Conservation (phyloP, 23 red algal species). For the Gracilaria caudata region DNA sequence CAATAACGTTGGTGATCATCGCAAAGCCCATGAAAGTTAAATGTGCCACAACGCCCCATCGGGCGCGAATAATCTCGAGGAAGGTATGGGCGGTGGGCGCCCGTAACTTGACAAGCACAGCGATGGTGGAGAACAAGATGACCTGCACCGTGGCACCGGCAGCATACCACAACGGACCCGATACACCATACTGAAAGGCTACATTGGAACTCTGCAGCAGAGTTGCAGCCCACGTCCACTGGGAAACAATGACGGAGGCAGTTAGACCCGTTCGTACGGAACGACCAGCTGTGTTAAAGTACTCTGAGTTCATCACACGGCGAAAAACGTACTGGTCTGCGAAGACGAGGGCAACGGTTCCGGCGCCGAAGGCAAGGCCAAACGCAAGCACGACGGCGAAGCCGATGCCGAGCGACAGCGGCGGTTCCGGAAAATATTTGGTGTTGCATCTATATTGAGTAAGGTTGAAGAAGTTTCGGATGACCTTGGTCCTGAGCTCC, state of each 20-base stretch:
- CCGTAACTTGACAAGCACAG: slow-evolving; percentile 72
- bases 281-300: slow-evolving; percentile 90
- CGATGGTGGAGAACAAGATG: slow-evolving; percentile 79
- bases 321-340: slow-evolving; percentile 72
- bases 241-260: slow-evolving; percentile 81
- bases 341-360: slow-evolving; percentile 75
- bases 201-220: slow-evolving; percentile 82
- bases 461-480: slow-evolving; percentile 65
- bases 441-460: slow-evolving; percentile 49
- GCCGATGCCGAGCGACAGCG: slow-evolving; percentile 48
- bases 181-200: slow-evolving; percentile 71
- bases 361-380: slow-evolving; percentile 70
- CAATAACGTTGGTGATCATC: slow-evolving; percentile 66
- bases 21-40: slow-evolving; percentile 68
- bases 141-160: slow-evolving; percentile 79
- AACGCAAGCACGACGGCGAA: slow-evolving; percentile 77
- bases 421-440: slow-evolving; percentile 43
- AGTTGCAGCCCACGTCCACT: slow-evolving; percentile 91
- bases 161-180: slow-evolving; percentile 87
- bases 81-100: slow-evolving; percentile 86
- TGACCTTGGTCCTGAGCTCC: not conserved
- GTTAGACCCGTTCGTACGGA: slow-evolving; percentile 73
- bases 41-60: slow-evolving; percentile 79
- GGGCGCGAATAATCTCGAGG: slow-evolving; percentile 77
- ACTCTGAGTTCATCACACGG: slow-evolving; percentile 75